phyloP scores from a whole-genome alignment of 2,329 filamentous ascomycete species.

The Ascochyta clinopodiicola region DNA sequence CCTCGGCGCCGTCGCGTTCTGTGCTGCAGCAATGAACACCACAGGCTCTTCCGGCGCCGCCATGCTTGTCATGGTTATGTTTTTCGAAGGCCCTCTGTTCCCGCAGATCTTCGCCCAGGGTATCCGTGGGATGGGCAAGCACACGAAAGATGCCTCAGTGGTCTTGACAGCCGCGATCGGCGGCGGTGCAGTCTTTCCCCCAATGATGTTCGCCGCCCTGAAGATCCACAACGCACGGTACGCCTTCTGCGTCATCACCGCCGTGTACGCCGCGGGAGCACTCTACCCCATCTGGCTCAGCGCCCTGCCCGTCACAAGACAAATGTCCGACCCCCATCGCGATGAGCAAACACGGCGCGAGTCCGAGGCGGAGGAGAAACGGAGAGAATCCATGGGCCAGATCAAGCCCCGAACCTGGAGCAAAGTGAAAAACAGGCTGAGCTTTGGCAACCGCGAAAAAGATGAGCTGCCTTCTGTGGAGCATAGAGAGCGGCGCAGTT shows the following conservation, averaged over 20 bases:
- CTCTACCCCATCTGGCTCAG: constrained; percentile 64
- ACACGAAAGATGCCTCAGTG: constrained; percentile 64
- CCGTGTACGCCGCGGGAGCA: constrained; percentile 58
- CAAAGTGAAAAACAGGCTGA: constrained; percentile 31
- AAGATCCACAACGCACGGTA: constrained; percentile 52
- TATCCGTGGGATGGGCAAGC: constrained; percentile 63
- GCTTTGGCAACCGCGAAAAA: constrained; percentile 24
- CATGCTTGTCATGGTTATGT: constrained; percentile 60
- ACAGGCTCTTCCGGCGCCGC: constrained; percentile 51
- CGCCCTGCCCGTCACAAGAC: constrained; percentile 53
- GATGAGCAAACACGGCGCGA: constrained; percentile 41
- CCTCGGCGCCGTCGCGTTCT: constrained; percentile 59
- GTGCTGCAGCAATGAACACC: constrained; percentile 58
- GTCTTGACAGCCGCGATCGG: constrained; percentile 62
- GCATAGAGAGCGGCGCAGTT: constrained; percentile 41
- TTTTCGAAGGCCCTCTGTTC: constrained; percentile 68
- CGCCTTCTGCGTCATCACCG: constrained; percentile 61
- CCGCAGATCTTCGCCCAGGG: constrained; percentile 64
- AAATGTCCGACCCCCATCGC: constrained; percentile 58
- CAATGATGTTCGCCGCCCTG: constrained; percentile 58
- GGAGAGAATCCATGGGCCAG: constrained; percentile 25
- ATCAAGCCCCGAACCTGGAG: constrained; percentile 31
- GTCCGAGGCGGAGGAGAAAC: constrained; percentile 31
- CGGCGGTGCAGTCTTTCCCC: constrained; percentile 63
- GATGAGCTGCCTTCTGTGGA: constrained; percentile 37